phyloP scores from a whole-genome alignment of 345 rosid genomes.

The Chamaenerion angustifolium region DNA sequence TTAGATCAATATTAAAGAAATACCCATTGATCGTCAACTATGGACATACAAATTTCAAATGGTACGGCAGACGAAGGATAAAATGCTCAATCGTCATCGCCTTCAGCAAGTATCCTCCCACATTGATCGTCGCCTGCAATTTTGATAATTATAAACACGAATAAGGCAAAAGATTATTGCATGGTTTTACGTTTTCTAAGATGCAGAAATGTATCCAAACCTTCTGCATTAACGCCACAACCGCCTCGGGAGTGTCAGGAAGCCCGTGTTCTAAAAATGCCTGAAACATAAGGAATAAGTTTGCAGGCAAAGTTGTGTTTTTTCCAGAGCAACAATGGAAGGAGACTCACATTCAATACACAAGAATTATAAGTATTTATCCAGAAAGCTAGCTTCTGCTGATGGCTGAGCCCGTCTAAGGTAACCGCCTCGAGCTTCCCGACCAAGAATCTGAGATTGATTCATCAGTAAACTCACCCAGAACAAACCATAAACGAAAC shows the following conservation, averaged over 20 bases:
- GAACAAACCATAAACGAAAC: neutral
- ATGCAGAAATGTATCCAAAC: constrained; percentile 13
- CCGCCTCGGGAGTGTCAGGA: constrained; percentile 48
- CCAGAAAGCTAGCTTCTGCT: constrained; percentile 94
- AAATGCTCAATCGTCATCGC: constrained; percentile 71
- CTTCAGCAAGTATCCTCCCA: constrained; percentile 57
- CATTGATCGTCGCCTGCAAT: constrained; percentile 56
- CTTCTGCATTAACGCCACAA: constrained; percentile 54
- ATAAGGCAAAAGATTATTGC: neutral
- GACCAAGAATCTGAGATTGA: constrained; percentile 39
- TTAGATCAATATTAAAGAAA: no score
- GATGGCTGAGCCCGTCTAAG: constrained; percentile 52
- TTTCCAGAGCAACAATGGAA: neutral
- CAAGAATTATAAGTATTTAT: constrained; percentile 77
- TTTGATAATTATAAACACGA: neutral
- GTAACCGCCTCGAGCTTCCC: constrained; percentile 40
- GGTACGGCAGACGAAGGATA: constrained; percentile 66
- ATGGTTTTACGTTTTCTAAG: no score
- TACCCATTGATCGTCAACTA: no score
- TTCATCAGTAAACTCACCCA: neutral
- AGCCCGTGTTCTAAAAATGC: constrained; percentile 68
- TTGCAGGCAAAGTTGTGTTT: neutral
- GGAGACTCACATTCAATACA: constrained; percentile 68
- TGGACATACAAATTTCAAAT: constrained; percentile 47
- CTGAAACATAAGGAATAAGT: constrained; percentile 15